Base-by-base conservation (phyloP, 176 grass and related monocot genomes). In the Triticum turgidum region DNA sequence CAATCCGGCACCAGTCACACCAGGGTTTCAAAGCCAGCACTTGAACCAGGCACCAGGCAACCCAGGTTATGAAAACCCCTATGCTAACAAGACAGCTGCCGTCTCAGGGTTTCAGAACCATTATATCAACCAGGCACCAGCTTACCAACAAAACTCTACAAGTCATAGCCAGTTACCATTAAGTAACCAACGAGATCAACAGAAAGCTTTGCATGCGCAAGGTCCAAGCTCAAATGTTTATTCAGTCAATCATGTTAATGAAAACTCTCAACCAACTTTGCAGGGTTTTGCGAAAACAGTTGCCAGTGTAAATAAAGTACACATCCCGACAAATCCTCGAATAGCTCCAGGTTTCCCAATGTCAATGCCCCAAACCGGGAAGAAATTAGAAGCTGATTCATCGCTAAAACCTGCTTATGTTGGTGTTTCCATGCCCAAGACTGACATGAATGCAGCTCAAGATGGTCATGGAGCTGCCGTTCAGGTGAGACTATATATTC, bases 311-410 rank as follows among this genome's bases (percentile, higher is more conserved):
- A 92, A 77, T 79, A 95, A 95, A 89, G 64, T 89, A 80, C 95
- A 95, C 83, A 90, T 95, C 30, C 83, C 80, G 80, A 93, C 89
- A 84, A 92, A 95, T 59, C 95, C 95, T 92, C 92, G 78, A 88
- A 98, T 98, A 87, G 80, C 93, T 82, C 82, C 89, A 87, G 76
- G 73, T 88, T 47, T 93, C 79, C 68, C 84, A 22, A 74, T 82
- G 35, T 83, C 73, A 70, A 84, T 79, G 2, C 63, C 69, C 9
- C 92, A 92, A 85, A 66, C 56, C 15, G 85, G 91, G 21, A 85
- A 79, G 61, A 86, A 83, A 92, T 86, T 83, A 20, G 62, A 72
- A 84, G 68, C 20, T 83, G 80, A 65, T 86, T 85, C 76, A 89
- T 52, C 73, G 24, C 10, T 42, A 69, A 93, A 90, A 87, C 95